phyloP scores from a whole-genome alignment of 768 basidiomycete genomes.

The Leccinum broughii region DNA sequence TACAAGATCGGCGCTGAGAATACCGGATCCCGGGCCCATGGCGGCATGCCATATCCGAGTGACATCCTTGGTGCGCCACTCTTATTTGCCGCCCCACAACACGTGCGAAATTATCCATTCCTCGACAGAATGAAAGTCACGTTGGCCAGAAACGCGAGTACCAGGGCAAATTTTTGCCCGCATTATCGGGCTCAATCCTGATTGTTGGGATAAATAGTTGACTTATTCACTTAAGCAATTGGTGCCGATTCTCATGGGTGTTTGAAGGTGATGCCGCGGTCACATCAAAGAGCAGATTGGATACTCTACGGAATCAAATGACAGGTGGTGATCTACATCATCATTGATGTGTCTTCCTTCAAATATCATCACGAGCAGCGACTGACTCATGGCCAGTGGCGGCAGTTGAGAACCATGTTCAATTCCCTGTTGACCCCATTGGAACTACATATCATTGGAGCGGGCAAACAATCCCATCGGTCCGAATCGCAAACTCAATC shows the following conservation, averaged over 20 bases:
- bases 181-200: slow-evolving; percentile 1
- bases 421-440: slow-evolving; percentile 33
- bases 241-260: neutral
- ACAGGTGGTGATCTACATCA: neutral
- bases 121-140: slow-evolving; percentile 6
- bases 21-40: neutral
- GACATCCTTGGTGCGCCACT: neutral
- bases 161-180: neutral
- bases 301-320: neutral
- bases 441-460: slow-evolving; percentile 33
- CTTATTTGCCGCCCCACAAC: neutral
- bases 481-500: slow-evolving; percentile 42
- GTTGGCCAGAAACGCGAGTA: neutral
- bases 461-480: slow-evolving; percentile 32
- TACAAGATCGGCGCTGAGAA: neutral
- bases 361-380: slow-evolving; percentile 4
- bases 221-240: neutral
- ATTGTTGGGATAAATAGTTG: neutral
- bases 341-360: neutral
- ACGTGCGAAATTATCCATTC: neutral
- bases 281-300: neutral
- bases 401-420: slow-evolving; percentile 36
- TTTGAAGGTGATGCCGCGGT: neutral
- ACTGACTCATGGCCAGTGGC: slow-evolving; percentile 24
- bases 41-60: neutral